Evolutionary conservation across 257 asterid genomes (phyloP).

Genomic region (Rubia yunnanensis): DNA sequence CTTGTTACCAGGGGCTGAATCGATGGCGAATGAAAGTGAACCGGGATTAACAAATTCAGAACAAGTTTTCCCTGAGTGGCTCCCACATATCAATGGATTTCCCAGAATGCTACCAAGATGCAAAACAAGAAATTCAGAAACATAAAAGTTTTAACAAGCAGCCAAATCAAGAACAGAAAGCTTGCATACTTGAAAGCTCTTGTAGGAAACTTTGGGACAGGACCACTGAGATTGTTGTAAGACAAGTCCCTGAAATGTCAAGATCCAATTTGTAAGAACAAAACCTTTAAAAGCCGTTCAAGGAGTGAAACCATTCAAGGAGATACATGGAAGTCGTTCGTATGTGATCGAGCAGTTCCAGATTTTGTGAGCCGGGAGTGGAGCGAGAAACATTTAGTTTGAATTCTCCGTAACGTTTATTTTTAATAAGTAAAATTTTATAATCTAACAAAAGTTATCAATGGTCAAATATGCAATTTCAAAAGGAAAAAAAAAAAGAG

Average conservation of each 20-base stretch:
- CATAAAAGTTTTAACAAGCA: not conserved
- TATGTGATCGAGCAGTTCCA: no score
- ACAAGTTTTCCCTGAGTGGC: constrained; percentile 54
- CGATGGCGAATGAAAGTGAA: constrained; percentile 48
- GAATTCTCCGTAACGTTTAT: no score
- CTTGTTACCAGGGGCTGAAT: constrained; percentile 36
- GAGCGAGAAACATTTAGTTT: no score
- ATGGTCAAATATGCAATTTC: no score
- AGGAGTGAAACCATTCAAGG: no score
- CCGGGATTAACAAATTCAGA: constrained; percentile 41
- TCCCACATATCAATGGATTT: constrained; percentile 74
- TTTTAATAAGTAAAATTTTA: no score
- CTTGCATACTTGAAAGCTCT: constrained; percentile 80
- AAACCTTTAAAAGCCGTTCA: no score
- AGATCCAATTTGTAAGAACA: constrained; percentile 9
- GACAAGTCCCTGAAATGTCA: constrained; percentile 80
- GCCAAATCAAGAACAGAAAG: constrained; percentile 15
- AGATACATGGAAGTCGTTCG: no score
- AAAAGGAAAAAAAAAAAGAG: no score
- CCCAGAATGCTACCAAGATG: constrained; percentile 44
- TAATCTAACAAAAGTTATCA: no score
- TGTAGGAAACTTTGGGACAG: constrained; percentile 70
- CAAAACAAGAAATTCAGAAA: not conserved
- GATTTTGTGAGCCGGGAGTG: no score
- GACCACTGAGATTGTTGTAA: constrained; percentile 85